Conservation (phyloP, 1,284 basidiomycete genomes). For the Apiotrichum gamsii region DNA sequence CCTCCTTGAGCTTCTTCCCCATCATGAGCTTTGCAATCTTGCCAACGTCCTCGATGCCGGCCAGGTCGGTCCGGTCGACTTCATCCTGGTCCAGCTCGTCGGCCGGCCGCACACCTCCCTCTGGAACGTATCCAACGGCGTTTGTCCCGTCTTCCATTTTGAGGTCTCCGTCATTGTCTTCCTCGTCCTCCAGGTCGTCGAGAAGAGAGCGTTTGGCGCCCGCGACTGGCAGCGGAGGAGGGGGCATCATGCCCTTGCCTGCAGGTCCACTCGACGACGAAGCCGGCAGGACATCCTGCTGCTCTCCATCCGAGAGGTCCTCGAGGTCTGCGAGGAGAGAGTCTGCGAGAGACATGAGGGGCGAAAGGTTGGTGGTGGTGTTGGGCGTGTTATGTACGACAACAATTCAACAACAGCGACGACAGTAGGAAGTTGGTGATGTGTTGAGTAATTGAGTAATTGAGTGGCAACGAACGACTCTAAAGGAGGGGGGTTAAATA, state of each 20-base stretch:
- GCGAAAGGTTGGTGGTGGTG: no score
- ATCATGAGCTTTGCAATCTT: constrained; percentile 84
- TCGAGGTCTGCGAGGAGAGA: constrained; percentile 48
- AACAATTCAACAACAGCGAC: no score
- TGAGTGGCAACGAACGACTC: no score
- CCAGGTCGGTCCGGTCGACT: constrained; percentile 85
- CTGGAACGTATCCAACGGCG: constrained; percentile 60
- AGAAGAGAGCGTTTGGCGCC: constrained; percentile 12
- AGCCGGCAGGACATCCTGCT: constrained; percentile 18
- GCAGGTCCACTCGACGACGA: constrained; percentile 18
- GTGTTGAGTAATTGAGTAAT: no score
- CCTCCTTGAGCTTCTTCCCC: constrained; percentile 76
- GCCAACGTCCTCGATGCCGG: constrained; percentile 69
- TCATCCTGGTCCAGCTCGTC: constrained; percentile 90
- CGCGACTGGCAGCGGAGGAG: constrained; percentile 4
- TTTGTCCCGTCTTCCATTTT: constrained; percentile 40
- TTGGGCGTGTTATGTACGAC: no score
- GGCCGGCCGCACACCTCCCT: constrained; percentile 83
- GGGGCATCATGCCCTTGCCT: constrained; percentile 10
- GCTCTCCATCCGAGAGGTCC: constrained; percentile 45
- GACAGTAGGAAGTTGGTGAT: no score
- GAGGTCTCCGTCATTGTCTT: constrained; percentile 24
- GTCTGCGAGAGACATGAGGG: constrained; percentile 49
- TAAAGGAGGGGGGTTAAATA: no score
- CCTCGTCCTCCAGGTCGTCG: constrained; percentile 16